These are phyloP conservation scores for Chlorella sp. DNA, from an alignment of 139 green algal genomes.

Conservation along the genomic window DNA sequence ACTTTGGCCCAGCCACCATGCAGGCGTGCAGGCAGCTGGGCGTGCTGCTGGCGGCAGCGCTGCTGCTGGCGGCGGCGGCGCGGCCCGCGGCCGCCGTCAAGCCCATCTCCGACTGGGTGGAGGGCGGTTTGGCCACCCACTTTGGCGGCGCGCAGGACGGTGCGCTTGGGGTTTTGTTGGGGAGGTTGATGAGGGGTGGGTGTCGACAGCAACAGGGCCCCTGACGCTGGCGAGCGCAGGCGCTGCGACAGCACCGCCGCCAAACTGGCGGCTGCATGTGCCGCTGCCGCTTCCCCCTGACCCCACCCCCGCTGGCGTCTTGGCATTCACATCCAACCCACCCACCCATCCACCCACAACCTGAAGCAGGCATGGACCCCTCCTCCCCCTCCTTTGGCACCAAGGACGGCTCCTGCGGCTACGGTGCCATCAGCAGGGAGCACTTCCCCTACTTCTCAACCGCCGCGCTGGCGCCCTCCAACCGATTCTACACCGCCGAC, in stretches of 20 bases:
- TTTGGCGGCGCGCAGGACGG: slow-evolving; percentile 30
- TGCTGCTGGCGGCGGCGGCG: not conserved
- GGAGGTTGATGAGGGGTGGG: not conserved
- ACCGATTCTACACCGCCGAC: slow-evolving; percentile 24
- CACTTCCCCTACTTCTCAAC: slow-evolving; percentile 34
- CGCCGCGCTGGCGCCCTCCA: slow-evolving; percentile 14
- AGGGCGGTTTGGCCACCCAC: not conserved
- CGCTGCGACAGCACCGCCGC: not conserved
- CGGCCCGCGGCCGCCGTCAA: not conserved
- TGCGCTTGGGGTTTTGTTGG: not conserved
- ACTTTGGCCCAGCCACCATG: too few relatives aligned
- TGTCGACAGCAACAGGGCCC: too few relatives aligned
- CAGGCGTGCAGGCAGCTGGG: too few relatives aligned
- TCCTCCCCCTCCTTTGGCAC: slow-evolving; percentile 31
- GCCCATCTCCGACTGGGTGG: not conserved
- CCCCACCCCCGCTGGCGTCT: too few relatives aligned
- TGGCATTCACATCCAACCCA: not conserved
- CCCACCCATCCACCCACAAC: not conserved
- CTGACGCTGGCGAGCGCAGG: too few relatives aligned
- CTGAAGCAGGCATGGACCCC: slow-evolving; percentile 41
- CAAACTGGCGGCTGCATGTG: not conserved
- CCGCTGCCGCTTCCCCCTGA: too few relatives aligned
- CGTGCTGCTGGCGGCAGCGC: not conserved
- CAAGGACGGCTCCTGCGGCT: slow-evolving; percentile 37
- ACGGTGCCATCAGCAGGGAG: slow-evolving; percentile 33